phyloP scores from a whole-genome alignment of 1,139 yeast species.

The Eremothecium cymbalariae region DNA sequence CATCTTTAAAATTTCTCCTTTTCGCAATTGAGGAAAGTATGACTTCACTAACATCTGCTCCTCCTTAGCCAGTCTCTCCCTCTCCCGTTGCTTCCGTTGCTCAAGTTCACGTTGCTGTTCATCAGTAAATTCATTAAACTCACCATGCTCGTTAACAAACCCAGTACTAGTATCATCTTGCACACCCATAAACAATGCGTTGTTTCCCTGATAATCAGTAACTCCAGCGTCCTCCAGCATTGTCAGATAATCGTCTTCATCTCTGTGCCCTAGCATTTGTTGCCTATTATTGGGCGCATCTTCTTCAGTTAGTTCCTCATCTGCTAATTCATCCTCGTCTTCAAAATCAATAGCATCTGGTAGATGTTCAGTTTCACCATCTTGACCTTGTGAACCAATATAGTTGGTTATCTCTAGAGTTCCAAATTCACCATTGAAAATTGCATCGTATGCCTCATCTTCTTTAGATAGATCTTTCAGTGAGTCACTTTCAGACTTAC shows the following conservation, averaged over 20 bases:
- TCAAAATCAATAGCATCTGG: conserved; percentile 94
- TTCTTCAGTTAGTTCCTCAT: conserved; percentile 55
- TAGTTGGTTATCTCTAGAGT: conserved; percentile 32
- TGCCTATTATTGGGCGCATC: conserved; percentile 22
- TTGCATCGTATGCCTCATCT: conserved; percentile 34
- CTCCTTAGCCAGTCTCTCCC: conserved; percentile 18
- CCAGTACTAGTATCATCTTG: conserved; percentile 24
- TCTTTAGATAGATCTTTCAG: conserved; percentile 29
- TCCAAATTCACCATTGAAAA: conserved; percentile 34
- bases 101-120: conserved; percentile 10
- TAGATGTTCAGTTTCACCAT: conserved; percentile 51
- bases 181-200: conserved; percentile 39
- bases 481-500: conserved; percentile 1
- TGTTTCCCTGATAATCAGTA: conserved; percentile 39
- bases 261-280: conserved; percentile 17
- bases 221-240: conserved; percentile 32
- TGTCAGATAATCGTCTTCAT: conserved; percentile 27
- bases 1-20: conserved; percentile 28
- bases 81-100: conserved; percentile 12
- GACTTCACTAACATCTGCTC: conserved; percentile 23
- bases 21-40: conserved; percentile 29
- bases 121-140: conserved; percentile 13
- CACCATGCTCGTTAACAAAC: conserved; percentile 14
- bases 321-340: conserved; percentile 92
- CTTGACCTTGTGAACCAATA: conserved; percentile 22